A percentile compares a stretch with the other conserved stretches of the same genome.
Evolutionary conservation across 2,329 filamentous ascomycete genomes (phyloP).

Genomic region (Madurella fahalii): DNA sequence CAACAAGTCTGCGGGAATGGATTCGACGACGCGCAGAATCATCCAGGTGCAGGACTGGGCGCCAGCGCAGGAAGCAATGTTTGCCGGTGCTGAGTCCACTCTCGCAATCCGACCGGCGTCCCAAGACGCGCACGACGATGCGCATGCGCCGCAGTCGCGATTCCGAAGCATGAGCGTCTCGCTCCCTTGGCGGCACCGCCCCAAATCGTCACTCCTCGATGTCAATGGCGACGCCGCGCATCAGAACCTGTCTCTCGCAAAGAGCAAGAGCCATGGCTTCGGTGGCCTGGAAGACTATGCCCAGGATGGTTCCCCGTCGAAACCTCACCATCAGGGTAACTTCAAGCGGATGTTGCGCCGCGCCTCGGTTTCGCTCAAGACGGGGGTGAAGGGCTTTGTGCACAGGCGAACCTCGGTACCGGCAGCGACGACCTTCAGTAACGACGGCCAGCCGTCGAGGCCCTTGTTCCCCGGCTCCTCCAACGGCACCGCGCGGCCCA

Average conservation of each 20-base stretch:
- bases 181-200: constrained; percentile 44
- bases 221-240: constrained; percentile 30
- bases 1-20: neutral
- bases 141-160: constrained; percentile 35
- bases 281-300: constrained; percentile 1
- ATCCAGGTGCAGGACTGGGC: constrained; percentile 24
- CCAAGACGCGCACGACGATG: constrained; percentile 18
- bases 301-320: constrained; percentile 9
- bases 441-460: constrained; percentile 33
- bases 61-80: constrained; percentile 39
- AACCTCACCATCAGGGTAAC: constrained; percentile 30
- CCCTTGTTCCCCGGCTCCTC: constrained; percentile 22
- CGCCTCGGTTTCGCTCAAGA: constrained; percentile 51
- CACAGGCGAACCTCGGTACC: constrained; percentile 44
- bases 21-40: constrained; percentile 14
- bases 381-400: constrained; percentile 42
- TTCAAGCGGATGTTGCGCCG: constrained; percentile 52
- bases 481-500: constrained; percentile 32
- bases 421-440: constrained; percentile 23
- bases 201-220: constrained; percentile 40
- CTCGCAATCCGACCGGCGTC: constrained; percentile 17
- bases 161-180: constrained; percentile 49
- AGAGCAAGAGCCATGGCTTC: constrained; percentile 26
- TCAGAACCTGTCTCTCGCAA: constrained; percentile 28
- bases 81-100: constrained; percentile 31